These are phyloP conservation scores for Coccomyxa sp. DNA, from an alignment of 139 green algal species.

Conservation along the genomic window DNA sequence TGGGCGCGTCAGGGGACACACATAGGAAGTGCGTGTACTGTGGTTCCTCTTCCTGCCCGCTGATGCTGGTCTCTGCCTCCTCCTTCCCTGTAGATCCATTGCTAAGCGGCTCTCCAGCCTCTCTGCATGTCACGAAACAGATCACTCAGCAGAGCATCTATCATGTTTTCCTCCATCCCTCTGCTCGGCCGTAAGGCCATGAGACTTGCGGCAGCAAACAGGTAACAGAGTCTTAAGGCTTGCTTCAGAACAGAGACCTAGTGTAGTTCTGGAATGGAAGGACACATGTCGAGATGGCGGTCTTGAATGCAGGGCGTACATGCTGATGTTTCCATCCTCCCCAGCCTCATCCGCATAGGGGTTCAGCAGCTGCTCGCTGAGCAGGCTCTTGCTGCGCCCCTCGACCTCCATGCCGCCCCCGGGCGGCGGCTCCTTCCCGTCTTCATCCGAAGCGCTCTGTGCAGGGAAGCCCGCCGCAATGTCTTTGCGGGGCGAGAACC, in stretches of 20 bases:
- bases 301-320: too few relatives aligned
- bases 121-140: too few relatives aligned
- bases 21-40: slow-evolving; percentile 35
- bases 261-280: too few relatives aligned
- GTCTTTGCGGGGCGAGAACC: not conserved
- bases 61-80: not conserved
- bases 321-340: not conserved
- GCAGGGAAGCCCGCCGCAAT: not conserved
- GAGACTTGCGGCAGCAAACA: too few relatives aligned
- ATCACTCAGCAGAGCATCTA: too few relatives aligned
- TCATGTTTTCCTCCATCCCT: too few relatives aligned
- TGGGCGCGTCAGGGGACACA: slow-evolving; percentile 46
- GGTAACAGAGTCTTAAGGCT: too few relatives aligned
- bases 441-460: not conserved
- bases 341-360: not conserved
- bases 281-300: too few relatives aligned
- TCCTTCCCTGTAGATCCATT: not conserved
- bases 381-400: not conserved
- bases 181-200: too few relatives aligned
- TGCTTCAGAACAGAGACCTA: too few relatives aligned
- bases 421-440: not conserved
- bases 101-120: not conserved
- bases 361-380: not conserved
- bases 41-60: not conserved
- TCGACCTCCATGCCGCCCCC: not conserved